Conservation (phyloP, 1,284 basidiomycete genomes). For the Phenoliferia sp. region DNA sequence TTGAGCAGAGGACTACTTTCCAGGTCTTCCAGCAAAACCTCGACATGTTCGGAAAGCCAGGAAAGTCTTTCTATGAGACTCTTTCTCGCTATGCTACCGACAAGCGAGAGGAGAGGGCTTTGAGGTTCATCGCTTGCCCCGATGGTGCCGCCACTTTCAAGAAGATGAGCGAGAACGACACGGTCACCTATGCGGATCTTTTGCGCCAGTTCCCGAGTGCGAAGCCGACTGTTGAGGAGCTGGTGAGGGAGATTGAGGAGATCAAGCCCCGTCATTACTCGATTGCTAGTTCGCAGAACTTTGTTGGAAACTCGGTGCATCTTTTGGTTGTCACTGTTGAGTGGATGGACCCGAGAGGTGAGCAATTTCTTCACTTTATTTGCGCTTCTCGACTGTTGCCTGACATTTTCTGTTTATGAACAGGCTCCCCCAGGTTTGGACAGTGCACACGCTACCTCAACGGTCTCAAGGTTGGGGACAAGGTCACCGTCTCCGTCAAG, state of each 20-base stretch:
- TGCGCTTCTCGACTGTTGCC: not conserved
- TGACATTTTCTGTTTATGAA: conserved; percentile 12
- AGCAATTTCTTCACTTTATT: conserved; percentile 36
- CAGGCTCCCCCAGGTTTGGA: conserved; percentile 75
- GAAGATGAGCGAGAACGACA: conserved; percentile 90
- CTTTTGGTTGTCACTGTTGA: conserved; percentile 94
- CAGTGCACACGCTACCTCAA: conserved; percentile 96
- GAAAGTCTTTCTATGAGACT: conserved; percentile 90
- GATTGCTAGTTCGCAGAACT: conserved; percentile 90
- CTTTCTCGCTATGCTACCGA: conserved; percentile 71
- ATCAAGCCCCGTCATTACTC: conserved; percentile 96
- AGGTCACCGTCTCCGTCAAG: conserved; percentile 96
- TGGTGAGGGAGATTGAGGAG: conserved; percentile 60
- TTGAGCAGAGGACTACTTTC: conserved; percentile 84
- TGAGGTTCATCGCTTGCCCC: conserved; percentile 88
- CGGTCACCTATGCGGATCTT: conserved; percentile 88
- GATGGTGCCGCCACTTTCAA: conserved; percentile 92
- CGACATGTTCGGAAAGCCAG: conserved; percentile 92
- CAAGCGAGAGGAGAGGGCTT: conserved; percentile 69
- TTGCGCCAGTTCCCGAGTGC: conserved; percentile 76
- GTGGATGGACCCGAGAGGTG: conserved; percentile 81
- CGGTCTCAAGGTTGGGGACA: conserved; percentile 73
- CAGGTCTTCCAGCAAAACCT: conserved; percentile 95
- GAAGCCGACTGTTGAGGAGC: conserved; percentile 57
- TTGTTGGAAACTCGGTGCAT: conserved; percentile 90